Base-by-base conservation (phyloP, 1,139 yeast genomes). In the Suhomyces taliae region DNA sequence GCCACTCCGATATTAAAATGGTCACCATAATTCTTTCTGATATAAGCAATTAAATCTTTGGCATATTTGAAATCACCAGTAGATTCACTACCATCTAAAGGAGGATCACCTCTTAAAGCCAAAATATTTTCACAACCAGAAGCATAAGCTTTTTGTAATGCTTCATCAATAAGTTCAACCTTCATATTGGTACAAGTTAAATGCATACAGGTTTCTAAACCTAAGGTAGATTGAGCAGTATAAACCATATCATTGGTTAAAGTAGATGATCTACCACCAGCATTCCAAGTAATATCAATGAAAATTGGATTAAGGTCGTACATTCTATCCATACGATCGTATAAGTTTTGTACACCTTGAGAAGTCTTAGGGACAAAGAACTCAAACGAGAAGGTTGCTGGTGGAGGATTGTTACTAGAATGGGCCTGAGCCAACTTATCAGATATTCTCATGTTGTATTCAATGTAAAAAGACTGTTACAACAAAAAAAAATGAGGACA, bases 271-370 rank as follows among this genome's bases (percentile, higher is more conserved):
- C 91, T 77, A 8, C 98, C 98, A 38, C 99, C 99, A 2, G 99
- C 99, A 61, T 91, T 91, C 99, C 99, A 93, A 1, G 99, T 93
- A 53, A 93, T 88, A 64, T 93, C 99, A 51, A 93, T 85, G 65
- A 93, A 93, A 53, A 88, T 83, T 1, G 99, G 99, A 54, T 87
- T 86, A 59, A 91, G 76, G 56, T 88, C 91, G 67, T 89, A 90
- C 99, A 93, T 93, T 67, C 97, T 82, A 64, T 93, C 98, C 95
- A 93, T 93, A 65, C 99, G 81, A 66, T 93, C 99, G 69, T 91
- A 93, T 49, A 93, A 76, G 64, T 93, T 93, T 66, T 91, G 97
- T 32, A 91, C 95, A 65, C 99, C 99, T 67, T 93, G 97, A 26
- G 95, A 78, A 0, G 99, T 93, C 73, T 93, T 93, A 39, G 99